A percentile compares a stretch with the other conserved stretches of the same genome.
Conservation (phyloP, 805 yeast species). For the Monosporozyma aquatica region DNA sequence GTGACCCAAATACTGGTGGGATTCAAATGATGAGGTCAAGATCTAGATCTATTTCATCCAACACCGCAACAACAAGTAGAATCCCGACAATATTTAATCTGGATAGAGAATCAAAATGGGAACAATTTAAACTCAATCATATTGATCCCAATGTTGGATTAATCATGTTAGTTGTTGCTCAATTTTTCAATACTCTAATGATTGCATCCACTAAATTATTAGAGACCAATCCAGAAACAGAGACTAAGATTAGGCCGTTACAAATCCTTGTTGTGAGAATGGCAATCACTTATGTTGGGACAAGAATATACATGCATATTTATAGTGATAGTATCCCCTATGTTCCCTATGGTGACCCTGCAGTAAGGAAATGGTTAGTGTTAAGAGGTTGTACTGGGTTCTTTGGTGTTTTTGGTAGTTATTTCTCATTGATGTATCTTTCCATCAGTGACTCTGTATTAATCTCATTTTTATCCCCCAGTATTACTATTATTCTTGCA, state of each 20-base stretch:
- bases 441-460: slow-evolving; percentile 75
- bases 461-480: slow-evolving; percentile 69
- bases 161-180: slow-evolving; percentile 48
- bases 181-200: slow-evolving; percentile 72
- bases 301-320: slow-evolving; percentile 46
- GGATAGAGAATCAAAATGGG: slow-evolving; percentile 3
- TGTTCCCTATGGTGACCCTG: slow-evolving; percentile 63
- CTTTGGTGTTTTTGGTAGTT: slow-evolving; percentile 71
- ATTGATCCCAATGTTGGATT: slow-evolving; percentile 43
- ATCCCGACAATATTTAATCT: background rate
- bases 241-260: slow-evolving; percentile 56
- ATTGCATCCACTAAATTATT: slow-evolving; percentile 64
- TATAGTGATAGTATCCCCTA: slow-evolving; percentile 39
- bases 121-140: slow-evolving; percentile 10
- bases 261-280: slow-evolving; percentile 74
- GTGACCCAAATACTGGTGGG: background rate
- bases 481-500: slow-evolving; percentile 67
- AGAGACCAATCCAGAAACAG: slow-evolving; percentile 41
- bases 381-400: slow-evolving; percentile 68
- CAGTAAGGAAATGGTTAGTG: slow-evolving; percentile 43
- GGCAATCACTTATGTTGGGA: slow-evolving; percentile 57
- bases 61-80: background rate
- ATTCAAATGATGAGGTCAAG: background rate
- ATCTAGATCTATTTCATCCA: background rate
- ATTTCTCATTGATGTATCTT: slow-evolving; percentile 62